phyloP scores from a whole-genome alignment of 106 monocot species.

The Allium cepa region DNA sequence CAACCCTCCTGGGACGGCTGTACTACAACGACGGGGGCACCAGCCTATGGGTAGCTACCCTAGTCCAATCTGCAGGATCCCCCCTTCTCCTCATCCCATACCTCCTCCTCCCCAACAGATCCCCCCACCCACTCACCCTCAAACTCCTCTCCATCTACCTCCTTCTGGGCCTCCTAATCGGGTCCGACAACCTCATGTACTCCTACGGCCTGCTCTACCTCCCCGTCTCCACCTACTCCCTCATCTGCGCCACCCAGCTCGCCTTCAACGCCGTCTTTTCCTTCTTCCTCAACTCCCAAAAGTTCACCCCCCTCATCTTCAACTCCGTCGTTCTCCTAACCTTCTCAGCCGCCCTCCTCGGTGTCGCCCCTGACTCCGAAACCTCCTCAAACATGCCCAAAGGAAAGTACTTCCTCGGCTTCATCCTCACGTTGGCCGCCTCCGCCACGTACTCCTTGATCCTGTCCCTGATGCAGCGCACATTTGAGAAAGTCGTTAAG shows the following conservation, averaged over 20 bases:
- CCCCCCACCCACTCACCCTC: not conserved
- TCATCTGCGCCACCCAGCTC: constrained; percentile 43
- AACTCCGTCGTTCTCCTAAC: constrained; percentile 57
- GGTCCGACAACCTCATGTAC: constrained; percentile 45
- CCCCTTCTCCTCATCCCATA: constrained; percentile 17
- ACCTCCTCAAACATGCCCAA: not conserved
- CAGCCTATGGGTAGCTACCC: constrained; percentile 38
- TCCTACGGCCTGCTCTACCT: constrained; percentile 57
- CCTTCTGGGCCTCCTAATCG: constrained; percentile 27
- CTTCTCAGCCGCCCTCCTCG: constrained; percentile 45
- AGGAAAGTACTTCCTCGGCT: constrained; percentile 17
- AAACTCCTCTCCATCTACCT: constrained; percentile 17
- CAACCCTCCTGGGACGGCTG: constrained; percentile 36
- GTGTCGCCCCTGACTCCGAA: constrained; percentile 2
- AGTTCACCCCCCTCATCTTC: constrained; percentile 35
- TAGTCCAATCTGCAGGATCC: constrained; percentile 31
- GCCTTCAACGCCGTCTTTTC: constrained; percentile 51
- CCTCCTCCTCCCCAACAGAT: not conserved
- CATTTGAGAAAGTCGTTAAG: constrained; percentile 17
- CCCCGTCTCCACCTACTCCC: constrained; percentile 49
- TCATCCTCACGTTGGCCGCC: constrained; percentile 20
- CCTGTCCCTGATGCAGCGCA: constrained; percentile 28
- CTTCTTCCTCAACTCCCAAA: constrained; percentile 32
- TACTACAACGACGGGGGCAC: constrained; percentile 32
- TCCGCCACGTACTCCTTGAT: constrained; percentile 28